phyloP scores from a whole-genome alignment of 1,284 basidiomycete genomes.

The Coniferiporia sulphurascens region DNA sequence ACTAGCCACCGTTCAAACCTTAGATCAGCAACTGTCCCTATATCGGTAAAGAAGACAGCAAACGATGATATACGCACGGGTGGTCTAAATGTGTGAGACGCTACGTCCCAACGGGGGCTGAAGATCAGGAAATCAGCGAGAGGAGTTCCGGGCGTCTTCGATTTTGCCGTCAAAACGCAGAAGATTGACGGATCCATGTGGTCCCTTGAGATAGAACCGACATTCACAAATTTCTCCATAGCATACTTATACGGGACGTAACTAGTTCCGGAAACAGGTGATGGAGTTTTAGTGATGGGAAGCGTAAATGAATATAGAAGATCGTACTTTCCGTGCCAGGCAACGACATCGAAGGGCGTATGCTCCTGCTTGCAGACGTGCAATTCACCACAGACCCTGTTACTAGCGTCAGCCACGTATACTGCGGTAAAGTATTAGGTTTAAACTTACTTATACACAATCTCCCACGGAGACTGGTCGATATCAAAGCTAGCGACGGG shows the following conservation, averaged over 20 bases:
- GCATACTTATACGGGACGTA: slow-evolving; percentile 73
- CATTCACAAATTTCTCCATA: slow-evolving; percentile 58
- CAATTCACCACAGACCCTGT: slow-evolving; percentile 45
- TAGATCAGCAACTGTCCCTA: too few species aligned
- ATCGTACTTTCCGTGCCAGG: slow-evolving; percentile 40
- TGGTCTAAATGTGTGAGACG: slow-evolving; percentile 41
- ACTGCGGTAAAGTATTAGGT: slow-evolving; percentile 5
- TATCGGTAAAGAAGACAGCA: too few species aligned
- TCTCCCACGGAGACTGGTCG: slow-evolving; percentile 52
- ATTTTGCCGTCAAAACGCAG: slow-evolving; percentile 59
- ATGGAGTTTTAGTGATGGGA: background rate
- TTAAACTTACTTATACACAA: slow-evolving; percentile 33
- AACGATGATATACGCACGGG: slow-evolving; percentile 27
- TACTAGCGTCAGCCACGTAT: background rate
- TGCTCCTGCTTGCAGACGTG: slow-evolving; percentile 57
- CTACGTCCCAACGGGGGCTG: slow-evolving; percentile 59
- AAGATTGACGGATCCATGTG: slow-evolving; percentile 63
- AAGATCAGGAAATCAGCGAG: slow-evolving; percentile 62
- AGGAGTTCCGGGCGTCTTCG: slow-evolving; percentile 51
- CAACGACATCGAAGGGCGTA: slow-evolving; percentile 71
- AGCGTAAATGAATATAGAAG: background rate
- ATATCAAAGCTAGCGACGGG: slow-evolving; percentile 62
- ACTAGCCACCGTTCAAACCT: slow-evolving; percentile 36
- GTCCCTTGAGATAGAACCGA: slow-evolving; percentile 63
- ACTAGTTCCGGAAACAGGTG: slow-evolving; percentile 30